phyloP scores from a whole-genome alignment of 2,329 filamentous ascomycete species.

The Fusarium sp. region DNA sequence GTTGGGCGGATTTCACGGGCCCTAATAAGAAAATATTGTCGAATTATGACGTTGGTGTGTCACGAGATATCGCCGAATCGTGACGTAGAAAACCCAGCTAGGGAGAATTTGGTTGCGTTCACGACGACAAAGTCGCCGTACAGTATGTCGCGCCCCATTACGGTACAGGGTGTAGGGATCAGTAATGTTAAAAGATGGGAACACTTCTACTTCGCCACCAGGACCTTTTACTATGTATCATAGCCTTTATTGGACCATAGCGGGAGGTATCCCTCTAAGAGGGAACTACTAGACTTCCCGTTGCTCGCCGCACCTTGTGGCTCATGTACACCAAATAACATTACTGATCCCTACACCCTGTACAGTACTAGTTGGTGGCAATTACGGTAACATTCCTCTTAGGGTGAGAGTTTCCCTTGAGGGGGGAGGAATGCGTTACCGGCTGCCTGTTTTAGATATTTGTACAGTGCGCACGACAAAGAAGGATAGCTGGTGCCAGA shows the following conservation, averaged over 20 bases:
- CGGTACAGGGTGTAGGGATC: no score
- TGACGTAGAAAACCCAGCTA: not conserved
- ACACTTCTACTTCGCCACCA: no score
- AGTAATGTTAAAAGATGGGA: no score
- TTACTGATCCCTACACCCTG: no score
- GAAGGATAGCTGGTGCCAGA: not conserved
- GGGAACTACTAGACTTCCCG: no score
- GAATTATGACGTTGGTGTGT: not conserved
- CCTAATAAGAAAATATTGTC: not conserved
- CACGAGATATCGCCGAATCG: not conserved
- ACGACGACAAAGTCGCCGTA: not conserved
- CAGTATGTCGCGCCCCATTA: not conserved
- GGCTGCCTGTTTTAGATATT: no score
- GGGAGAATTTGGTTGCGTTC: not conserved
- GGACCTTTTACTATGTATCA: no score
- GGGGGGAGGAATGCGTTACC: not conserved
- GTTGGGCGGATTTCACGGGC: not conserved
- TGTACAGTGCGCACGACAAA: no score
- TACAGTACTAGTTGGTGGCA: not conserved
- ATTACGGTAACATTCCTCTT: not conserved
- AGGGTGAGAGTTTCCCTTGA: not conserved
- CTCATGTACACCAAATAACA: no score
- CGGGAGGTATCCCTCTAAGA: no score
- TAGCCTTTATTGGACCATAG: no score
- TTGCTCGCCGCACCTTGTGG: no score